Evolutionary conservation across 352 stramenopile genomes (phyloP).

Genomic region (Globisporangium canariense): DNA sequence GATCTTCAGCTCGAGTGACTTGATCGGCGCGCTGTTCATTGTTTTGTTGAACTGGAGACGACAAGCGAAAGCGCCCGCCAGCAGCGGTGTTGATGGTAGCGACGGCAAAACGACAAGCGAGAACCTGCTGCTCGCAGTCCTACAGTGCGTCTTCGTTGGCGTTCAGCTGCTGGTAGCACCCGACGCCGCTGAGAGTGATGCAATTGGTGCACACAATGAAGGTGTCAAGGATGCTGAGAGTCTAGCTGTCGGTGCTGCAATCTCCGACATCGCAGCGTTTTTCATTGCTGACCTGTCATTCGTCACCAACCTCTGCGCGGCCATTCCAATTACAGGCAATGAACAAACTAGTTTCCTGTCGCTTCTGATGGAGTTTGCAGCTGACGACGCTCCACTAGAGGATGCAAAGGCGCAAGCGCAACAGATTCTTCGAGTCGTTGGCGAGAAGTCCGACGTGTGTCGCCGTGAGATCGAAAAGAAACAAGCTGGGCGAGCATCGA

Average conservation of each 20-base stretch:
- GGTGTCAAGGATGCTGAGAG: constrained; percentile 2
- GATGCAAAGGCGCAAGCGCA: constrained; percentile 12
- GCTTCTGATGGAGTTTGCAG: constrained; percentile 9
- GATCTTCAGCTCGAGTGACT: constrained; percentile 47
- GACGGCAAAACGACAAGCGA: constrained; percentile 27
- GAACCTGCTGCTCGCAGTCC: constrained; percentile 50
- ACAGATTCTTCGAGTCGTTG: constrained; percentile 14
- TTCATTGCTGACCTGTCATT: constrained; percentile 34
- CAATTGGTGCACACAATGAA: constrained; percentile 4
- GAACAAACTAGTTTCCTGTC: constrained; percentile 18
- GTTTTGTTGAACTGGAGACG: constrained; percentile 41
- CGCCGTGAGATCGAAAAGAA: constrained; percentile 1
- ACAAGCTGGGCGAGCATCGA: background rate
- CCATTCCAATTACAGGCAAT: background rate
- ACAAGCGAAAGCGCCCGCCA: background rate
- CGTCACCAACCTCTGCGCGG: constrained; percentile 35
- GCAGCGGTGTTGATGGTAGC: background rate
- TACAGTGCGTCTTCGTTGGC: constrained; percentile 54
- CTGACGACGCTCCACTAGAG: constrained; percentile 6
- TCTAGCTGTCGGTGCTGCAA: background rate
- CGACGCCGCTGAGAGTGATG: constrained; percentile 4
- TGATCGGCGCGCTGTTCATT: constrained; percentile 39
- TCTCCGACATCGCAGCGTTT: constrained; percentile 27
- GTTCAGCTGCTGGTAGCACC: constrained; percentile 21
- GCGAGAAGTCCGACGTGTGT: constrained; percentile 14